Base-by-base conservation (phyloP, 805 yeast species). In the Ogataea glucozyma region DNA sequence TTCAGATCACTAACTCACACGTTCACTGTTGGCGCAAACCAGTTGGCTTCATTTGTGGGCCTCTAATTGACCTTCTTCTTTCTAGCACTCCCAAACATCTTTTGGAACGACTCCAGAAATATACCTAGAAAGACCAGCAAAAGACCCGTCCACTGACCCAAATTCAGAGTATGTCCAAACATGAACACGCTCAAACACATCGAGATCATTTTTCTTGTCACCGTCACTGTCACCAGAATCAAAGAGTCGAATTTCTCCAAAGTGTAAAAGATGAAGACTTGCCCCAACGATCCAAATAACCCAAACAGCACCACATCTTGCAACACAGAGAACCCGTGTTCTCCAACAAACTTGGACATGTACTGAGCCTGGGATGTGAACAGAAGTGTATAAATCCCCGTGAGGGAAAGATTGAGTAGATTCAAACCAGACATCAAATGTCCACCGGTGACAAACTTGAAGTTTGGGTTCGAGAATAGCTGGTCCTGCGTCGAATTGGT, bases 401-500 rank as follows among this genome's bases (percentile, higher is more conserved):
- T 78, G 50, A 83, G 53, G 8, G 69, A 53, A 46, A 62, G 60
- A 42, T 73, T 73, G 34, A 77, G 65, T 4, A 67, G 48, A 52
- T 78, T 78, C 45, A 78, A 64, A 14, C 86, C 77, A 41, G 87
- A 73, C 97, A 93, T 91, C 60, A 93, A 69, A 55, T 83, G 90
- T 1, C 91, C 91, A 2, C 97, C 98, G 0, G 93, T 81, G 31
- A 90, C 67, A 17, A 45, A 42, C 11, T 60, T 56, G 40, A 56
- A 58, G 21, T 57, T 60, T 40, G 71, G 69, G 6, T 65, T 54
- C 45, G 76, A 76, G 62, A 91, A 84, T 60, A 93, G 64, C 43
- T 83, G 81, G 65, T 91, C 99, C 64, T 91, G 99, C 0, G 96
- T 83, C 2, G 97, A 86, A 66, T 91, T 93, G 17, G 96, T 90